Percentiles rank a stretch among this genome's conserved stretches.
These are phyloP conservation scores for Raphanus raphanistrum DNA, from an alignment of 345 rosid species.

Conservation along the genomic window DNA sequence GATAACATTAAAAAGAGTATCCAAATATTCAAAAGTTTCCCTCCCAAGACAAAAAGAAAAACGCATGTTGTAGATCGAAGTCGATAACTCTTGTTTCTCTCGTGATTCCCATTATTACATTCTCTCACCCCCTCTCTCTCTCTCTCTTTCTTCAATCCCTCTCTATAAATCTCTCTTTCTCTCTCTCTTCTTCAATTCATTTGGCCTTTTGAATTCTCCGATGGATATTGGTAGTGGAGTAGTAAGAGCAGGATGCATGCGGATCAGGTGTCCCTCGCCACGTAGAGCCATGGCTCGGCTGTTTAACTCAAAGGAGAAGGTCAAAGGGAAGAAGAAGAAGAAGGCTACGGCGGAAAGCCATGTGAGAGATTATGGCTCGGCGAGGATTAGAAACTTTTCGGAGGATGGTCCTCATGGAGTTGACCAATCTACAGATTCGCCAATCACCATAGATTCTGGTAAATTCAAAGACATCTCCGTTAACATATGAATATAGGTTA, in stretches of 20 bases:
- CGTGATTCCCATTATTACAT: constrained; percentile 38
- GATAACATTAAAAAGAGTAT: constrained; percentile 26
- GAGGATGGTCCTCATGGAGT: not conserved
- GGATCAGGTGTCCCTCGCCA: constrained; percentile 26
- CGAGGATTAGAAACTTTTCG: not conserved
- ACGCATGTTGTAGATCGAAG: not conserved
- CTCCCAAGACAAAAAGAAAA: constrained; percentile 7
- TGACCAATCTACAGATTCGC: not conserved
- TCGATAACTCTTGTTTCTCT: constrained; percentile 24
- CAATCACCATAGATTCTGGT: not conserved
- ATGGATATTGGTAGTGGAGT: constrained; percentile 28
- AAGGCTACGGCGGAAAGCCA: not conserved
- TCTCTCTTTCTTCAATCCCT: not conserved
- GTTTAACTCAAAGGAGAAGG: constrained; percentile 12
- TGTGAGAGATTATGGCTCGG: not conserved
- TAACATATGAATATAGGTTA: not conserved
- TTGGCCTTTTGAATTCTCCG: not conserved
- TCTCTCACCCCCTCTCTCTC: not conserved
- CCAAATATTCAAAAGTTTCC: constrained; percentile 38
- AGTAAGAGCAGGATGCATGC: constrained; percentile 31
- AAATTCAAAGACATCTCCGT: not conserved
- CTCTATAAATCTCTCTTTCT: constrained; percentile 18
- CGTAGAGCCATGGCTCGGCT: constrained; percentile 28
- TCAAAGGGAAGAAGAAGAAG: constrained; percentile 14
- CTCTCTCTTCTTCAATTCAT: not conserved